Conservation (phyloP, 306 rosid species). For the Vicia sativa region DNA sequence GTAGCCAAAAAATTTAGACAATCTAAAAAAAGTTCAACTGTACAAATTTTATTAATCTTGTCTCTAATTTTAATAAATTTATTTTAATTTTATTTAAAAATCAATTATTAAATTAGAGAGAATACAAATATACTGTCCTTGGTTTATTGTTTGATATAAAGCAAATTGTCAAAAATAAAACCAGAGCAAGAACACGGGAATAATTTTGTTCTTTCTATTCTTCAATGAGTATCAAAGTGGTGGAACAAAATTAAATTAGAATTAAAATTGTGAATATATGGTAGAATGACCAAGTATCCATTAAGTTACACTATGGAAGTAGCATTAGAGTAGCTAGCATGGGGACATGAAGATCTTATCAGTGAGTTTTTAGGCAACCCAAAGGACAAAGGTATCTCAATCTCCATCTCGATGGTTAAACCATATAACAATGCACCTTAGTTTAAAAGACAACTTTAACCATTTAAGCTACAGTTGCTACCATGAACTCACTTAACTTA, state of each 20-base stretch:
- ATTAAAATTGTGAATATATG: background rate
- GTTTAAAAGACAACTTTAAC: background rate
- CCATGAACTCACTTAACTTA: background rate
- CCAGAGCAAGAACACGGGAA: no score
- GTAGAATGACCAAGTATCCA: constrained; percentile 22
- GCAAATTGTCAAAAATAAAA: no score
- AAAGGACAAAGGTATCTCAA: constrained; percentile 27
- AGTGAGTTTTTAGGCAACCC: background rate
- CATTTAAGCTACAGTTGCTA: constrained; percentile 10
- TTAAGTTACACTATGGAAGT: background rate
- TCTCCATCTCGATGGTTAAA: background rate
- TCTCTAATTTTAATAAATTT: no score
- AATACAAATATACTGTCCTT: no score
- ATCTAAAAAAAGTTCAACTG: no score
- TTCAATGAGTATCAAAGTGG: background rate
- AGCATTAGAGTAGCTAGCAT: constrained; percentile 7
- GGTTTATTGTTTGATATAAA: no score
- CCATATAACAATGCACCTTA: background rate
- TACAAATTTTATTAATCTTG: no score
- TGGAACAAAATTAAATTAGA: background rate
- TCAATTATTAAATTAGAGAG: no score
- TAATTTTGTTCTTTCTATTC: no score
- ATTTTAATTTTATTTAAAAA: no score
- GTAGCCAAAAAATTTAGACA: no score
- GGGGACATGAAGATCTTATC: background rate